A percentile compares a stretch with the other conserved stretches of the same genome.
Evolutionary conservation across 2,329 filamentous ascomycete species (phyloP).

Genomic region (Penicillium oxalicum): DNA sequence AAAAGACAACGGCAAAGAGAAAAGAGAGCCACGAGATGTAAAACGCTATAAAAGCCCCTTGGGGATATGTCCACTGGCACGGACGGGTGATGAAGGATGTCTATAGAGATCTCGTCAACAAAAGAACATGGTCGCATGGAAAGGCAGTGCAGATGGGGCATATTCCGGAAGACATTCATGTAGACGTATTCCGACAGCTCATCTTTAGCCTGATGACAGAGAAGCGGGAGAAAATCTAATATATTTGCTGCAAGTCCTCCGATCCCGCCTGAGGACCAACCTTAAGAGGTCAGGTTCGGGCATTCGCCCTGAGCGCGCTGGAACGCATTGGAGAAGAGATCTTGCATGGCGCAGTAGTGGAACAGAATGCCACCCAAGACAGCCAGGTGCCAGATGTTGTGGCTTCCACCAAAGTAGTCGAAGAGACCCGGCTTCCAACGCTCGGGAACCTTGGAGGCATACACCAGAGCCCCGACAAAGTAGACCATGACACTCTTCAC

Average conservation of each 20-base stretch:
- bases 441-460: constrained; percentile 88
- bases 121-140: not conserved
- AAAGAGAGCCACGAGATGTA: not conserved
- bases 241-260: no score
- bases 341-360: constrained; percentile 93
- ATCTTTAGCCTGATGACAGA: constrained; percentile 10
- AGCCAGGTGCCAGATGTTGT: constrained; percentile 96
- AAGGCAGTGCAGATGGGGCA: not conserved
- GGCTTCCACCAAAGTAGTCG: constrained; percentile 89
- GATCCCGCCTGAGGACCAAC: no score
- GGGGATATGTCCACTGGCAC: no score
- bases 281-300: constrained; percentile 26
- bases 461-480: constrained; percentile 74
- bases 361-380: constrained; percentile 95
- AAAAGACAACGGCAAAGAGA: constrained; percentile 1
- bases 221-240: constrained; percentile 2
- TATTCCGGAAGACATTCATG: not conserved
- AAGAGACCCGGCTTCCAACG: constrained; percentile 89
- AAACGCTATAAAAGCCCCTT: not conserved
- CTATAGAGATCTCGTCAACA: not conserved
- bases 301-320: constrained; percentile 53
- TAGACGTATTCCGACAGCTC: not conserved
- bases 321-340: constrained; percentile 80
- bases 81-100: no score
- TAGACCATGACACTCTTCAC: constrained; percentile 83